Conservation (phyloP, 371 early-diverging fungal species). For the Batrachochytrium dendrobatidis region DNA sequence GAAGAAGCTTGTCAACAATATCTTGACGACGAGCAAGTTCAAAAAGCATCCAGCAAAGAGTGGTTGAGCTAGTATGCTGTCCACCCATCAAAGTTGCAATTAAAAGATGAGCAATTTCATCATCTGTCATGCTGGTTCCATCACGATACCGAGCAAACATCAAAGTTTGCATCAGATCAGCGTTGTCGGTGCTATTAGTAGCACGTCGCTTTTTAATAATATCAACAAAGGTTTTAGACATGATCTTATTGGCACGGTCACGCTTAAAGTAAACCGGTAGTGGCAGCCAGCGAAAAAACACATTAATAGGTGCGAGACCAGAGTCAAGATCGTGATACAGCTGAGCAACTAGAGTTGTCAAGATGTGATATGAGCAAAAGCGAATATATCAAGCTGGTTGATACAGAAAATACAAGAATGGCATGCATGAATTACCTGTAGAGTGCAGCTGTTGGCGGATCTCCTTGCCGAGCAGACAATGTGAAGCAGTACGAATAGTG, state of each 20-base stretch:
- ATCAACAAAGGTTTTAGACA: conserved; percentile 68
- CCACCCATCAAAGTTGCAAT: conserved; percentile 95
- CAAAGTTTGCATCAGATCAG: conserved; percentile 75
- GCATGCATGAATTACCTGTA: background rate
- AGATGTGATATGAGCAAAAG: too few species aligned
- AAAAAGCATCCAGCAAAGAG: conserved; percentile 84
- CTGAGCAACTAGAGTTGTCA: conserved; percentile 60
- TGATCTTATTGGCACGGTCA: conserved; percentile 76
- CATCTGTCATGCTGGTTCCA: conserved; percentile 61
- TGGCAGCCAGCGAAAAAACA: conserved; percentile 78
- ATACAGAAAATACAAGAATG: background rate
- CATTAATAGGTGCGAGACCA: conserved; percentile 93
- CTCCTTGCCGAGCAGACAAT: conserved; percentile 90
- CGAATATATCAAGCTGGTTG: too few species aligned
- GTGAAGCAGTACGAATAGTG: conserved; percentile 91
- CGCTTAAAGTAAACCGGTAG: conserved; percentile 73
- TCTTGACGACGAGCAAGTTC: conserved; percentile 78
- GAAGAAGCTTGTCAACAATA: conserved; percentile 27
- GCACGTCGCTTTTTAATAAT: conserved; percentile 78
- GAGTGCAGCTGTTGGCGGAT: conserved; percentile 73
- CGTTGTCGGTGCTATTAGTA: conserved; percentile 35
- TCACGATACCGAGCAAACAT: conserved; percentile 84
- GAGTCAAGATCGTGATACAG: conserved; percentile 92
- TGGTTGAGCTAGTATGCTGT: conserved; percentile 92
- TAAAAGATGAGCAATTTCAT: conserved; percentile 86